A percentile compares a stretch with the other conserved stretches of the same genome.
phyloP scores from a whole-genome alignment of 192 early-diverging fungal species.

The Entrophospora sp. region DNA sequence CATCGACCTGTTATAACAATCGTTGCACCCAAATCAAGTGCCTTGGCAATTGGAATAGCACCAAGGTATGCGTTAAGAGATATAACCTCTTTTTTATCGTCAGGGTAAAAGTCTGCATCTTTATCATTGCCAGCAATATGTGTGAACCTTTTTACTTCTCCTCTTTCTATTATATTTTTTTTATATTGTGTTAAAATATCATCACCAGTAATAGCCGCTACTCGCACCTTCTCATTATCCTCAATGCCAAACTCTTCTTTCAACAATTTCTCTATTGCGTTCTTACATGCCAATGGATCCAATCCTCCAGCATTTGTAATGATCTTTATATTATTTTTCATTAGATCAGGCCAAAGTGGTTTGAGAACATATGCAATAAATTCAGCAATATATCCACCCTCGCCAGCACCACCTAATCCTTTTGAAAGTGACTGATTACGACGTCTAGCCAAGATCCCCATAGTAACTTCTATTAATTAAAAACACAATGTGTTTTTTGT shows the following conservation, averaged over 20 bases:
- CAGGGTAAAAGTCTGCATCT: conserved; percentile 44
- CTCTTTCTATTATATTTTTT: conserved; percentile 22
- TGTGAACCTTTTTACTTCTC: conserved; percentile 30
- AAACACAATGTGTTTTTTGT: too few species aligned
- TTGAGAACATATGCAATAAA: conserved; percentile 50
- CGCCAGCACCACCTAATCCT: conserved; percentile 36
- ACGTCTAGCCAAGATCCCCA: conserved; percentile 56
- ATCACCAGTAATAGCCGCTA: conserved; percentile 57
- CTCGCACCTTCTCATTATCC: conserved; percentile 24
- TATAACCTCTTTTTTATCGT: conserved; percentile 39
- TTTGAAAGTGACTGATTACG: conserved; percentile 27
- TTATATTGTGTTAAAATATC: conserved; percentile 36
- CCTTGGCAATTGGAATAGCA: conserved; percentile 43
- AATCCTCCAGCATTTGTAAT: conserved; percentile 61
- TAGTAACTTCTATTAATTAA: conserved; percentile 47
- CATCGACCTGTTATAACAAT: conserved; percentile 62
- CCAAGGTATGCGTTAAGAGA: conserved; percentile 59
- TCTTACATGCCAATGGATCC: conserved; percentile 51
- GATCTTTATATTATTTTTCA: conserved; percentile 47
- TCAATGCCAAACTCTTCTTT: conserved; percentile 33
- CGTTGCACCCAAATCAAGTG: conserved; percentile 45
- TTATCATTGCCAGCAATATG: conserved; percentile 28
- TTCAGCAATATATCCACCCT: conserved; percentile 48
- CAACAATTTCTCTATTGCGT: conserved; percentile 47
- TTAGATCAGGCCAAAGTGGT: conserved; percentile 34